Evolutionary conservation across 352 stramenopile species (phyloP), one percentile per base, ranked within the genome.

Genomic region (Globisporangium barbulae): DNA sequence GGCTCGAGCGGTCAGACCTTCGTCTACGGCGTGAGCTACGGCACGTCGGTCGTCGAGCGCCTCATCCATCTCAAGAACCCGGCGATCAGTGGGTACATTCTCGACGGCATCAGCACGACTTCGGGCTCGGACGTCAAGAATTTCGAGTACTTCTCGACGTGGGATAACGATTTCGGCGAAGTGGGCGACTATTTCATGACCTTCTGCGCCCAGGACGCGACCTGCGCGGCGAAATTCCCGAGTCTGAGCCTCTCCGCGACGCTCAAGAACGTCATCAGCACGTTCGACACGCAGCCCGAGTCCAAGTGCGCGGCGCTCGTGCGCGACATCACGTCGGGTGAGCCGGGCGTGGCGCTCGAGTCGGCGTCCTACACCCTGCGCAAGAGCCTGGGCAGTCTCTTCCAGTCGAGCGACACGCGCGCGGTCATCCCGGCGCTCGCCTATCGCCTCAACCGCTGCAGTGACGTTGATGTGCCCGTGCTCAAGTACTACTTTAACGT

Each of bases 281-380:
- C 37, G 48, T 25, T 35, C 12, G 44, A 56, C 21, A n/a, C 19
- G 17, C 12, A 35, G 17, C 31, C 59, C 35, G 33, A 63, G 53
- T 58, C 59, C 1, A 67, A 56, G 28, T 59, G 59, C 5, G 52
- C 52, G 6, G 30, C 52, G 31, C 30, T 58, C 17, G 52, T 58
- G 28, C 52, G 30, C 5, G 50, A 57, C 50, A 19, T 58, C 17
- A 42, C 30, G 15, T 42, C 52, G 19, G 52, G 30, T 1, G 50
- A 21, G 25, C 50, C 25, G n/a, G 50, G 50, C 50, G 28, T n/a
- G 13, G 22, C 37, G 0, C 7, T 42, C 37, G 37, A 42, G 37
- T 8, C 37, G 37, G 37, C 37, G 9, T 42, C 37, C 8, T 42
- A 42, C 37, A 42, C 37, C 2, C 37, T 42, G 2, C 37, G 37